Base-by-base conservation (phyloP, 352 stramenopile genomes). In the Phytophthora syringae region DNA sequence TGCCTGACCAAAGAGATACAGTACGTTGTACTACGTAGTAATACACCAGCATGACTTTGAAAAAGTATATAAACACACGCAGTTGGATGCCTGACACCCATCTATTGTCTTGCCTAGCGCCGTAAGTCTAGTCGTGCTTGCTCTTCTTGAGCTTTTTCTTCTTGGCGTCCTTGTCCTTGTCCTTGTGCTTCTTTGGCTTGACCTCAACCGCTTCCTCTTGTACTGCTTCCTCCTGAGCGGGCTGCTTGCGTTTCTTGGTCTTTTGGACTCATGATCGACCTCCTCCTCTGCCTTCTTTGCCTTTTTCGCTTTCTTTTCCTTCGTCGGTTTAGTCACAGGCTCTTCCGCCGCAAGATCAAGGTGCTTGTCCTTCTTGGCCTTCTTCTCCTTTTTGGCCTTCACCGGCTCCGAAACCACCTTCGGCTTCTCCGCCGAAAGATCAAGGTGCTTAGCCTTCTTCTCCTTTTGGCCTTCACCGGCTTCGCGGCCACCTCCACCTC, bases 141-240 rank as follows among this genome's bases (percentile, higher is more conserved):
- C 20, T 75, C 66, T 86, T 86, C 77, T 86, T 81, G 61, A 73
- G 61, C 30, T 76, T 73, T 56, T 77, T 73, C 63, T 82, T 82
- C 67, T 79, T 74, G 18, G 50, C 62, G 27, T 77, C 58, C 39
- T 65, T 76, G 43, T 74, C 52, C 65, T 72, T 74, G 42, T 70
- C n/a, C n/a, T n/a, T n/a, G n/a, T n/a, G 52, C 60, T 75, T 74
- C 54, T 75, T 76, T 24, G 53, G 21, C 39, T 76, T 65, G 54
- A 60, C 60, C 42, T 61, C 47, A 12, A 25, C 34, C 16, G n/a
- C 53, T 47, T 72, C 54, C 36, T 67, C 54, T 69, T 72, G 56
- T 76, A 69, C 49, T 58, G 59, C 54, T 21, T 60, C 51, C 42
- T 80, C 49, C 28, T 70, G 64, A 12, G 21, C 58, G 6, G 48